phyloP scores from a whole-genome alignment of 2,329 filamentous ascomycete genomes.

The Epichloe aotearoae region DNA sequence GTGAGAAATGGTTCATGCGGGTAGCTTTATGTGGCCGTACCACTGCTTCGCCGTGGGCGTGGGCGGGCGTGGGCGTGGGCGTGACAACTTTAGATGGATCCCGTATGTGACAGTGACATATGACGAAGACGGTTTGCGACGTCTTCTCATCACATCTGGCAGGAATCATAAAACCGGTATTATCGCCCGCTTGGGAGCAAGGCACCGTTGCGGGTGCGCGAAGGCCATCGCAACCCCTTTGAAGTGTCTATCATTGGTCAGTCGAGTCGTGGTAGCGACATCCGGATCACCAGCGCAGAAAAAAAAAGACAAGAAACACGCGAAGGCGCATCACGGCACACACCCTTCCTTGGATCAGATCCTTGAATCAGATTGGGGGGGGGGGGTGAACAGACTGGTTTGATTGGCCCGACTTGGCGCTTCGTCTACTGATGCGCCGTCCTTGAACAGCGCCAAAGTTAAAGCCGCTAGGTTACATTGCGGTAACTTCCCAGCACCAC shows the following conservation, averaged over 20 bases:
- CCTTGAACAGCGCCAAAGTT: background rate
- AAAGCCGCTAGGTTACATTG: slow-evolving; percentile 8
- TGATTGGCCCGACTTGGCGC: slow-evolving; percentile 1
- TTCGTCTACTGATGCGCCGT: slow-evolving; percentile 1
- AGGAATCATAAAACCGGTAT: background rate
- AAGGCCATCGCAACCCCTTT: background rate
- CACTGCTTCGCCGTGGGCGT: background rate
- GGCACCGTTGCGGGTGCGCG: background rate
- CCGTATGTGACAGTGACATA: background rate
- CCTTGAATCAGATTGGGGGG: background rate
- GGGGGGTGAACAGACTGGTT: background rate
- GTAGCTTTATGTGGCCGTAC: background rate
- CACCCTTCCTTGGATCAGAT: background rate
- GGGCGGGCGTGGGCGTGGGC: background rate
- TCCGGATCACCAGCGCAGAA: background rate
- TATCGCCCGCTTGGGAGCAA: background rate
- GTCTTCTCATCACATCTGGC: background rate
- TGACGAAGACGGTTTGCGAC: background rate
- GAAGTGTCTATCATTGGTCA: background rate
- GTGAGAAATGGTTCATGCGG: slow-evolving; percentile 1
- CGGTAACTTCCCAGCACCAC: slow-evolving; percentile 6
- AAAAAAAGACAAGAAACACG: background rate
- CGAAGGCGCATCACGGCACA: slow-evolving; percentile 1
- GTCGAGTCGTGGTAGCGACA: background rate
- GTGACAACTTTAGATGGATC: background rate